These are phyloP conservation scores for Pyrenula massariospora DNA, from an alignment of 495 filamentous ascomycete genomes.

Conservation along the genomic window DNA sequence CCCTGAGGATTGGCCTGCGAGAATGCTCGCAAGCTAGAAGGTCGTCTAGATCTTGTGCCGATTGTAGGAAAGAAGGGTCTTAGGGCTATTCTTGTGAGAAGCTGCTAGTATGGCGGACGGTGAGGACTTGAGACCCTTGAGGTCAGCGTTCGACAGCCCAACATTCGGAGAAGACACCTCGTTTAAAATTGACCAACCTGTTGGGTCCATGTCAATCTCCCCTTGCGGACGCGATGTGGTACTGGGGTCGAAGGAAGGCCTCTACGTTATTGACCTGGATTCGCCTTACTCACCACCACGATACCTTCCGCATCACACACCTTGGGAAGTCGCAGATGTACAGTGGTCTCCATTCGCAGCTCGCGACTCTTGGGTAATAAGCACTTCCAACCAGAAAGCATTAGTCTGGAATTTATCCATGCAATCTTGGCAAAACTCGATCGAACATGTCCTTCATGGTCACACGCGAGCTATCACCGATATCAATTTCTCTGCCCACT, in stretches of 20 bases:
- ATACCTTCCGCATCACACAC: constrained; percentile 71
- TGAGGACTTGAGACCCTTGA: not conserved
- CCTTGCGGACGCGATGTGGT: constrained; percentile 89
- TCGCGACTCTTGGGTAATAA: constrained; percentile 85
- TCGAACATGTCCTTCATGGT: constrained; percentile 82
- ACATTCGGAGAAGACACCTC: constrained; percentile 78
- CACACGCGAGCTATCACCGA: constrained; percentile 90
- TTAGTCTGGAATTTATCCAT: constrained; percentile 89
- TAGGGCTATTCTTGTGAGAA: no score
- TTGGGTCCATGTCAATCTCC: constrained; percentile 74
- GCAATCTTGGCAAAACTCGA: constrained; percentile 56
- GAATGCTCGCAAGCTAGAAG: no score
- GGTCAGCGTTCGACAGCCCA: constrained; percentile 69
- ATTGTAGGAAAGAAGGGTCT: no score
- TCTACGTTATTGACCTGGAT: constrained; percentile 90
- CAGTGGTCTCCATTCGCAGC: constrained; percentile 93
- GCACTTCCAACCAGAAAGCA: constrained; percentile 88
- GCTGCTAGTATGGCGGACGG: not conserved
- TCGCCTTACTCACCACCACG: constrained; percentile 81
- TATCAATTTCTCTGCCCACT: constrained; percentile 90
- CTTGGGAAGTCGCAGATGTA: constrained; percentile 97
- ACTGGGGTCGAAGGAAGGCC: constrained; percentile 71
- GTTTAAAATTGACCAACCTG: constrained; percentile 70
- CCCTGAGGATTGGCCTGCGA: no score
- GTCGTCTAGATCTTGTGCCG: no score